A percentile compares a stretch with the other conserved stretches of the same genome.
phyloP scores from a whole-genome alignment of 306 rosid species.

The Cucumis melo region DNA sequence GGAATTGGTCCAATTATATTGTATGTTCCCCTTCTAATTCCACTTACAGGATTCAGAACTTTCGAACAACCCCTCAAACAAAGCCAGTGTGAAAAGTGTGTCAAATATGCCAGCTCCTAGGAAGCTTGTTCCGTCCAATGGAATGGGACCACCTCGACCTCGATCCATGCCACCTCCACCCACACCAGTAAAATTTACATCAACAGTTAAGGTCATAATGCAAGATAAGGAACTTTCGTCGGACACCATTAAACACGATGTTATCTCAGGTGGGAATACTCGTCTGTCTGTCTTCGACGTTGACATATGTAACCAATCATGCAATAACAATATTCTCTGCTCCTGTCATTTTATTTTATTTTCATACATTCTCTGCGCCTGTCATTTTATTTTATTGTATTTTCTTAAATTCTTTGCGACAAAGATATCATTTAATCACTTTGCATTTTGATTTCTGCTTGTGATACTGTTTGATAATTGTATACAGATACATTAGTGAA shows the following conservation, averaged over 20 bases:
- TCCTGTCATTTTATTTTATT: background rate
- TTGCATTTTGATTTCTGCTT: background rate
- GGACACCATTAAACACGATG: conserved; percentile 25
- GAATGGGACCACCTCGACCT: conserved; percentile 40
- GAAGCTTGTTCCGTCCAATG: conserved; percentile 47
- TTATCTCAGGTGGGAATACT: conserved; percentile 55
- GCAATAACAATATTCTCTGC: background rate
- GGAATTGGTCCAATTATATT: conserved; percentile 13
- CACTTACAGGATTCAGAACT: conserved; percentile 42
- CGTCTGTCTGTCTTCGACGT: background rate
- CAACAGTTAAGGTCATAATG: conserved; percentile 20
- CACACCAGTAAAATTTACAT: conserved; percentile 46
- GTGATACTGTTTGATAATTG: background rate
- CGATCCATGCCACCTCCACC: conserved; percentile 50
- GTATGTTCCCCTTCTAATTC: conserved; percentile 25
- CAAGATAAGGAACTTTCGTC: conserved; percentile 28
- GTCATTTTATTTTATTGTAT: too few species aligned
- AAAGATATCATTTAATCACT: background rate
- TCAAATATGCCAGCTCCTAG: conserved; percentile 73
- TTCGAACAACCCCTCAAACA: conserved; percentile 19
- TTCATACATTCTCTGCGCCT: too few species aligned
- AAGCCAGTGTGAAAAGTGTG: conserved; percentile 40
- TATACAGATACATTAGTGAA: conserved; percentile 66
- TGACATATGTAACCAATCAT: background rate
- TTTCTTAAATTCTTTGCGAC: background rate